Conservation (phyloP, 805 yeast species). For the Babjeviella inositovora region DNA sequence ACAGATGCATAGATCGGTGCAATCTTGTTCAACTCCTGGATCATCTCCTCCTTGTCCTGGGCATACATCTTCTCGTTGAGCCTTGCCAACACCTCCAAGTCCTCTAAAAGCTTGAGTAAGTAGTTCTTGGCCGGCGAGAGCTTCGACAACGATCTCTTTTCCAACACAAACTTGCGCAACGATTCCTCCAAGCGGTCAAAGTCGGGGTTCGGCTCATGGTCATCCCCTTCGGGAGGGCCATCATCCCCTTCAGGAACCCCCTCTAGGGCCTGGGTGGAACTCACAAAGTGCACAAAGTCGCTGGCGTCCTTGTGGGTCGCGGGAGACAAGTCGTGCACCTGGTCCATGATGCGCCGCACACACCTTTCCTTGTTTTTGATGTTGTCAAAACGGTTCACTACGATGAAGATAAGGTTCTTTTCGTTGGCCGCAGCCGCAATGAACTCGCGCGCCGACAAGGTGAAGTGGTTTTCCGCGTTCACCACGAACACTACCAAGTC, state of each 20-base stretch:
- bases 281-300: slow-evolving; percentile 90
- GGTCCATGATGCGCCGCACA: slow-evolving; percentile 60
- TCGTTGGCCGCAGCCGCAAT: slow-evolving; percentile 83
- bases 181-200: slow-evolving; percentile 79
- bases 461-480: slow-evolving; percentile 90
- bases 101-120: slow-evolving; percentile 50
- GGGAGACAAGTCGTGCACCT: slow-evolving; percentile 74
- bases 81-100: slow-evolving; percentile 41
- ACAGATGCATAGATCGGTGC: slow-evolving; percentile 49
- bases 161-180: slow-evolving; percentile 70
- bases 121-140: slow-evolving; percentile 89
- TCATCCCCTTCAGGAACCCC: slow-evolving; percentile 16
- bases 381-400: slow-evolving; percentile 82
- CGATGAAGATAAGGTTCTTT: slow-evolving; percentile 83
- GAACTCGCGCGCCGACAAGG: slow-evolving; percentile 87
- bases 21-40: slow-evolving; percentile 33
- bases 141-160: slow-evolving; percentile 80
- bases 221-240: slow-evolving; percentile 14
- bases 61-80: slow-evolving; percentile 42
- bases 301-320: slow-evolving; percentile 76
- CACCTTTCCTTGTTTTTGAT: slow-evolving; percentile 75
- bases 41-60: slow-evolving; percentile 28
- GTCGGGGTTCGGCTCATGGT: slow-evolving; percentile 31
- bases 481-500: slow-evolving; percentile 94
- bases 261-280: slow-evolving; percentile 35